Evolutionary conservation across 2,329 filamentous ascomycete genomes (phyloP), one percentile per base, ranked within the genome.

Genomic region (Fusarium falciforme): DNA sequence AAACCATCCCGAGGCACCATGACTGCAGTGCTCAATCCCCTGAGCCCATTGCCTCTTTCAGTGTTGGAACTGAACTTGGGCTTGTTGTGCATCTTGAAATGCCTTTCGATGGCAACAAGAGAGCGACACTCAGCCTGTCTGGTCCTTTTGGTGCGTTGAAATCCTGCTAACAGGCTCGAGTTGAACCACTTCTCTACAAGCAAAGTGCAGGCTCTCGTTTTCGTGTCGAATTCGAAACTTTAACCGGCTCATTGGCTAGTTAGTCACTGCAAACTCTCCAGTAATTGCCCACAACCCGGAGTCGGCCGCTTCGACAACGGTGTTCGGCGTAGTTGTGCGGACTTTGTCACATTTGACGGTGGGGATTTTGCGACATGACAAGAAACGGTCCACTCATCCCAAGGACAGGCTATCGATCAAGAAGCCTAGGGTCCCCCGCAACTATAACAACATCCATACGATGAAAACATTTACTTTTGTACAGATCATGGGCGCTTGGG

Each of bases 401-500:
- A 52, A 29, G 47, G 27, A 31, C 47, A 52, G 27, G 27, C 47
- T 52, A 52, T 52, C 27, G 3, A 29, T 52, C 47, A n/a, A 52
- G 27, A 29, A 49, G 27, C 10, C 47, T 4, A 31, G 47, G 47
- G 17, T 31, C 27, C 47, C 47, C 47, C 47, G 47, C 47, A 52
- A 29, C 47, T 20, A 31, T 6, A 14, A 31, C 27, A 31, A 31
- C 4, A 38, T 58, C 8, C 35, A 10, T 27, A 70, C 33, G 10
- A 54, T 36, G 16, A 36, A 11, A 38, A 29, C 5, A 36, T 6
- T 25, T 61, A 14, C 16, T 54, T 2, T 36, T 31, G 12, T 71
- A 65, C 12, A 61, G 6, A 27, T 35, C 60, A 7, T 72, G 65
- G 70, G 36, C 49, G 12, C 69, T 61, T 25, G 47, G 60, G 5